Base-by-base conservation (phyloP, 495 filamentous ascomycete species). In the Durotheca rogersii region DNA sequence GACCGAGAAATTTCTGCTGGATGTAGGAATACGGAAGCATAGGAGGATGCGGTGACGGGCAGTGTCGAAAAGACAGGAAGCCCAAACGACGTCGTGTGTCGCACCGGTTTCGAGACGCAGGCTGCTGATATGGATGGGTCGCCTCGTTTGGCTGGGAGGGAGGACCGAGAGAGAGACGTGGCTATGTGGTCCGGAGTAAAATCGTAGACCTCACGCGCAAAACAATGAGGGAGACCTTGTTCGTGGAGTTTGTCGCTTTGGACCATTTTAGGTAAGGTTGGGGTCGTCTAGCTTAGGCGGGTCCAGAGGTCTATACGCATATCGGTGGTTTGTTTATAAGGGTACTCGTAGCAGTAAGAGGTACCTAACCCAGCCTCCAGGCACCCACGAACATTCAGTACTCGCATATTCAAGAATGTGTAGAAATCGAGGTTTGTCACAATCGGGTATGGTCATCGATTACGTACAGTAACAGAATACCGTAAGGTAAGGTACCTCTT, bases 201-300 rank as follows among this genome's bases (percentile, higher is more conserved):
- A 51, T 51, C 51, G 44, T 10, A 51, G 18, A 42, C 12, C 53
- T 36, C 23, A 51, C 53, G 47, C 53, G 53, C 53, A 50, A 50
- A 37, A 4, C 4, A 27, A 4, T 4, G 23, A 27, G 4, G 34
- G 34, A 16, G 7, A 17, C 21, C 46, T 29, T 36, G 41, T 47
- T 47, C 40, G 51, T 51, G 33, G 44, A 49, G 34, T 34, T 44
- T 27, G 23, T 27, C 23, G 23, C 4, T 27, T 27, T 23, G 18
- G 38, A 56, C 47, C 46, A n/a, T 50, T 56, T 27, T 27, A 27
- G 23, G 23, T 27, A 27, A 27, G 9, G 23, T 4, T 27, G 9
- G 23, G 9, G 9, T 27, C 23, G 4, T 4, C 23, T 18, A 35
- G 35, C 46, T 55, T 49, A 11, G 27, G 44, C 44, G 44, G 47